Percentiles rank a stretch among this genome's conserved stretches.
Evolutionary conservation across 129 eudicot genomes (phyloP).

Genomic region (Flaveria sonorensis): DNA sequence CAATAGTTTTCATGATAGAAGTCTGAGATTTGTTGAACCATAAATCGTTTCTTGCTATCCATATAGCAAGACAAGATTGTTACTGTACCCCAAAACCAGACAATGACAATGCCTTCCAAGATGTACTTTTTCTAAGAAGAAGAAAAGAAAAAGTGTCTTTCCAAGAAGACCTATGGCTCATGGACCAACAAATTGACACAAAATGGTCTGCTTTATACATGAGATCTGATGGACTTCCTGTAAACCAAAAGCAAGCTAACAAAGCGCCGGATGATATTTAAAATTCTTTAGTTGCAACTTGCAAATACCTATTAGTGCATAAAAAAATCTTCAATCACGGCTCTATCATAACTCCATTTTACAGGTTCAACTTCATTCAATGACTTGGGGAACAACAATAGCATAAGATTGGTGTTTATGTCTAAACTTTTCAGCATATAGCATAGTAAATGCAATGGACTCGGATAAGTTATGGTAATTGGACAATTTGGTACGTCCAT

Average conservation of each 20-base stretch:
- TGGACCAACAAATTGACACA: neutral
- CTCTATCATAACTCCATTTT: neutral
- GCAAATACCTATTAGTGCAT: neutral
- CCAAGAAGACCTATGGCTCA: neutral
- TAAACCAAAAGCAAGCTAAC: neutral
- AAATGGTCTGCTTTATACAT: neutral
- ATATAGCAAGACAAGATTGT: neutral
- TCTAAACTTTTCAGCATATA: neutral
- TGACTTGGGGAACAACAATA: neutral
- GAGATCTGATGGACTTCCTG: neutral
- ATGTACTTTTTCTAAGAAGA: neutral
- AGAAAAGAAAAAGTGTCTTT: neutral
- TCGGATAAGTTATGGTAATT: neutral
- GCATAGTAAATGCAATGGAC: slow-evolving; percentile 5
- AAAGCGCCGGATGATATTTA: neutral
- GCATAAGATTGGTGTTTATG: neutral
- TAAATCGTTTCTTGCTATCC: no score
- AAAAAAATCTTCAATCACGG: neutral
- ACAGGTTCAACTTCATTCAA: neutral
- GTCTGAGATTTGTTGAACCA: no score
- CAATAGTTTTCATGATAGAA: no score
- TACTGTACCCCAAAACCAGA: neutral
- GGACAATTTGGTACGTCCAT: neutral
- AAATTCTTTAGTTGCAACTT: neutral
- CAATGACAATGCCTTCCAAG: neutral